Evolutionary conservation across 345 rosid species (phyloP).

Genomic region (Moricandia arvensis): DNA sequence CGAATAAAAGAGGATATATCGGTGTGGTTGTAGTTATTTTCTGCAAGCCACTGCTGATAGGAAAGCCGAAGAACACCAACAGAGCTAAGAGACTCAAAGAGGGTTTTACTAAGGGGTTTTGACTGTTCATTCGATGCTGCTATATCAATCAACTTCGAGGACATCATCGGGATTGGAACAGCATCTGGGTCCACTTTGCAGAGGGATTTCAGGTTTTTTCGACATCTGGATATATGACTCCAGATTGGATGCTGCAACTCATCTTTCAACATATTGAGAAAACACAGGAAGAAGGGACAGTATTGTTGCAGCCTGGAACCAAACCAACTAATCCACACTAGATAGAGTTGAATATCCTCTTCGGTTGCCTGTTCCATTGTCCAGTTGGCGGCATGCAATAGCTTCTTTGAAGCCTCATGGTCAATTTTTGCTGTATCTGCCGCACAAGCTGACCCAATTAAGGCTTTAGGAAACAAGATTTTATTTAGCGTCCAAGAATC

Average conservation of each 20-base stretch:
- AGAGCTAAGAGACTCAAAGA: constrained; percentile 57
- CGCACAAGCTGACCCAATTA: constrained; percentile 26
- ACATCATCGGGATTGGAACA: constrained; percentile 60
- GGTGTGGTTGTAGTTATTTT: constrained; percentile 41
- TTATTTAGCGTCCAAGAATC: constrained; percentile 39
- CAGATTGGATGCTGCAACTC: constrained; percentile 78
- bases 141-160: constrained; percentile 56
- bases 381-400: constrained; percentile 79
- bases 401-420: constrained; percentile 47
- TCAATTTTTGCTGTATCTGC: constrained; percentile 24
- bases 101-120: constrained; percentile 31
- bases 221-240: constrained; percentile 47
- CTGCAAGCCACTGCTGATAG: constrained; percentile 70
- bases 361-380: constrained; percentile 76
- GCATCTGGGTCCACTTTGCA: constrained; percentile 39
- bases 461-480: constrained; percentile 48
- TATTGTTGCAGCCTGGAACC: constrained; percentile 48
- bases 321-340: constrained; percentile 68
- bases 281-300: constrained; percentile 45
- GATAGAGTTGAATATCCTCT: constrained; percentile 65
- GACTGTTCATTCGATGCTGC: constrained; percentile 38
- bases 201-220: constrained; percentile 46
- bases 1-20: constrained; percentile 41
- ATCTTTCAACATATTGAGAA: constrained; percentile 44
- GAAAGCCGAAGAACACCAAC: constrained; percentile 61